Evolutionary conservation across 2,329 filamentous ascomycete species (phyloP).

Genomic region (Diaporthe ampelina): DNA sequence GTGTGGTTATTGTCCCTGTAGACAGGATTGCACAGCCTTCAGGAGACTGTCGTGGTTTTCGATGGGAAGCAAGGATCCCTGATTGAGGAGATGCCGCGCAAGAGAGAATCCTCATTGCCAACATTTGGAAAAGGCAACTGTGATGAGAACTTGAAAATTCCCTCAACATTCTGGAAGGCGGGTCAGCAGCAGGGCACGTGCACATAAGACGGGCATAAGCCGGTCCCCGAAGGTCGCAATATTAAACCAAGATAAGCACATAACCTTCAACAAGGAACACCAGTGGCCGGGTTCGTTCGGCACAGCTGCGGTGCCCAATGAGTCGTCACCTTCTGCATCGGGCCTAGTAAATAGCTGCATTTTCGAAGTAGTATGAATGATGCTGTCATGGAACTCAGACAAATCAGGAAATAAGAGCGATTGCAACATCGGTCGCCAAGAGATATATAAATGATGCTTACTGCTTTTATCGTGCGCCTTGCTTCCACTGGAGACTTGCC

Average conservation of each 20-base stretch:
- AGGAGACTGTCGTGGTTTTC: slow-evolving; percentile 45
- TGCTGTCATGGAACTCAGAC: slow-evolving; percentile 3
- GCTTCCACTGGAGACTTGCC: background rate
- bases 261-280: background rate
- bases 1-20: background rate
- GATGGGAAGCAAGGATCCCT: slow-evolving; percentile 32
- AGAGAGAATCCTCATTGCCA: background rate
- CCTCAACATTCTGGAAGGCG: background rate
- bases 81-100: background rate
- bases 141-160: background rate
- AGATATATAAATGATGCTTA: background rate
- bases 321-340: slow-evolving; percentile 4
- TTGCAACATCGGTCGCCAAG: background rate
- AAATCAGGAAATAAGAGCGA: background rate
- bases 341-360: background rate
- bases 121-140: background rate
- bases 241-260: background rate
- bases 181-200: background rate
- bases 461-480: background rate
- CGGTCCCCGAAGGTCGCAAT: background rate
- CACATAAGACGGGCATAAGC: background rate
- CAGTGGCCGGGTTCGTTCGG: background rate
- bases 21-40: background rate
- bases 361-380: background rate
- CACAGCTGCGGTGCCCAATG: background rate